Conservation (phyloP, 2,329 filamentous ascomycete species). For the Bisporella sp. region DNA sequence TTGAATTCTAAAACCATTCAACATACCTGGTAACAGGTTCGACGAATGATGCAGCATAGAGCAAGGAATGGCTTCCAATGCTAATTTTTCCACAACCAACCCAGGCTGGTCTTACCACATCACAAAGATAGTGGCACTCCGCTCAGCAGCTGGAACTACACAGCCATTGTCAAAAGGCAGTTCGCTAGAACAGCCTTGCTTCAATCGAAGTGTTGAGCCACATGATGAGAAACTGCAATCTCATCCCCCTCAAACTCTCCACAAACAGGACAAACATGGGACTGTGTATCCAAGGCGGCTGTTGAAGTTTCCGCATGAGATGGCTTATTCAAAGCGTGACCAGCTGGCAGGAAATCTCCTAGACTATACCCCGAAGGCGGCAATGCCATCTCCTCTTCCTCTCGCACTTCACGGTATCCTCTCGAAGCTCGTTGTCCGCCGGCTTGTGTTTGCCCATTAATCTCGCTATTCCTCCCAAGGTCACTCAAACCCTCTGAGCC, state of each 20-base stretch:
- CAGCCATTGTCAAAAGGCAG: too few relatives aligned
- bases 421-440: neutral
- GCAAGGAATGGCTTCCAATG: too few relatives aligned
- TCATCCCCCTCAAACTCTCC: constrained; percentile 25
- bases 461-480: constrained; percentile 14
- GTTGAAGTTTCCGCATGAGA: neutral
- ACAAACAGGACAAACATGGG: constrained; percentile 21
- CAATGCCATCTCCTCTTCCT: constrained; percentile 4
- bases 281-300: neutral
- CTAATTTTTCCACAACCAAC: too few relatives aligned
- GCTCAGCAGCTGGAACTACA: too few relatives aligned
- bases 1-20: too few relatives aligned
- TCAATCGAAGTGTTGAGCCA: constrained; percentile 23
- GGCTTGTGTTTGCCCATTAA: neutral
- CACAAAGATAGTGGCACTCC: too few relatives aligned
- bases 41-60: too few relatives aligned
- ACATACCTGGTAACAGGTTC: too few relatives aligned
- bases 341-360: neutral
- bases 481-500: constrained; percentile 12
- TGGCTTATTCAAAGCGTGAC: neutral
- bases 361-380: neutral
- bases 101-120: too few relatives aligned
- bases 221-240: constrained; percentile 22
- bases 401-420: constrained; percentile 14
- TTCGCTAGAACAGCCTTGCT: neutral